Percentiles rank a stretch among this genome's conserved stretches.
phyloP scores from a whole-genome alignment of 257 asterid species.

The Prunella vulgaris region DNA sequence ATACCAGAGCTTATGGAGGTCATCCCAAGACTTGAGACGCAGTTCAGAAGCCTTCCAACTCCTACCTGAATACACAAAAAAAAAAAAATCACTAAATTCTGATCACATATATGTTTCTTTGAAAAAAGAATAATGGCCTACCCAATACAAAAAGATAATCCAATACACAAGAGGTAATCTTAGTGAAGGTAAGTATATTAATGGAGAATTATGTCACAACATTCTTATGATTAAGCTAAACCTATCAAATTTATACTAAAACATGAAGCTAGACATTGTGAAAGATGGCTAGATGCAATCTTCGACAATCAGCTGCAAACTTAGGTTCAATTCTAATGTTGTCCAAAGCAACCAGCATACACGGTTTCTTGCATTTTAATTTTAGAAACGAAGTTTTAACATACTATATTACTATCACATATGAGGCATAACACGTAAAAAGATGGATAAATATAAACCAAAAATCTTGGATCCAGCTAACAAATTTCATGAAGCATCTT shows the following conservation, averaged over 20 bases:
- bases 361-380: neutral
- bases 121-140: neutral
- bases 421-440: neutral
- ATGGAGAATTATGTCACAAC: neutral
- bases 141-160: neutral
- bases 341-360: neutral
- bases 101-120: neutral
- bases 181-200: neutral
- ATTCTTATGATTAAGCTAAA: neutral
- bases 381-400: neutral
- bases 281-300: neutral
- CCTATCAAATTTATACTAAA: neutral
- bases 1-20: conserved; percentile 89
- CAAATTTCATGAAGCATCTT: neutral
- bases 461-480: neutral
- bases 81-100: neutral
- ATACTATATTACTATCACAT: neutral
- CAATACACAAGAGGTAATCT: neutral
- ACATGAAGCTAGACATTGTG: neutral
- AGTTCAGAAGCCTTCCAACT: conserved; percentile 96
- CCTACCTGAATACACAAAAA: conserved; percentile 48
- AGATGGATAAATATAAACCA: neutral
- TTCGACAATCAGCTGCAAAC: neutral
- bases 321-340: neutral
- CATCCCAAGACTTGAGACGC: conserved; percentile 98